Base-by-base conservation (phyloP, 306 rosid species). In the Trifolium dubium region DNA sequence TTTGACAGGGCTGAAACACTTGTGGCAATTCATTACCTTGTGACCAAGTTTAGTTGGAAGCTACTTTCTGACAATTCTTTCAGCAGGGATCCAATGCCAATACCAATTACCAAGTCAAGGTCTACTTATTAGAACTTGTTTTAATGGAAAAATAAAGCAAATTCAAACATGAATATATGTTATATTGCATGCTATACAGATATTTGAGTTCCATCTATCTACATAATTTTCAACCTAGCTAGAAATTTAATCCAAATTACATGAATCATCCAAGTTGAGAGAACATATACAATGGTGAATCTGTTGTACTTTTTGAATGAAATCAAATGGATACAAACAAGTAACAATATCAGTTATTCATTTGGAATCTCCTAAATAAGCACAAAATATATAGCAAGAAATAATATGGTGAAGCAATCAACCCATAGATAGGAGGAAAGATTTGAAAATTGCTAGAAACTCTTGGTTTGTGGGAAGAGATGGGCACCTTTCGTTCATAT, bases 401-500 rank as follows among this genome's bases (percentile, higher is more conserved):
- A 46, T 10, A 70, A 41, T 78, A 62, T 51, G 63, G 50, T 46
- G 74, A 75, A 43, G 55, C 71, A 39, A 73, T 75, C 71, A 47
- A 28, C 67, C 77, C 60, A 31, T 18, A 37, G 18, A 61, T n/a
- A 5, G 63, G 74, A 80, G 69, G 28, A 37, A 73, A 73, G 30
- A 44, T 37, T 14, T 58, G 46, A 68, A 40, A 55, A 13, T 47
- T n/a, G 65, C 84, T 84, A 95, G 83, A 96, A 95, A 66, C 80
- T 79, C 56, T 9, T 28, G 13, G 89, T n/a, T 77, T 6, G 97
- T 77, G 14, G 99, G 96, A 77, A 94, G 85, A 75, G 97, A 90
- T 41, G 96, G 88, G 76, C 99, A 92, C 85, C 88, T 85, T 84
- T 95, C 99, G 62, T 95, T 95, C 99, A 95, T 95, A 82, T 86